Conservation (phyloP, 495 filamentous ascomycete species). For the Chaetomium tenue region DNA sequence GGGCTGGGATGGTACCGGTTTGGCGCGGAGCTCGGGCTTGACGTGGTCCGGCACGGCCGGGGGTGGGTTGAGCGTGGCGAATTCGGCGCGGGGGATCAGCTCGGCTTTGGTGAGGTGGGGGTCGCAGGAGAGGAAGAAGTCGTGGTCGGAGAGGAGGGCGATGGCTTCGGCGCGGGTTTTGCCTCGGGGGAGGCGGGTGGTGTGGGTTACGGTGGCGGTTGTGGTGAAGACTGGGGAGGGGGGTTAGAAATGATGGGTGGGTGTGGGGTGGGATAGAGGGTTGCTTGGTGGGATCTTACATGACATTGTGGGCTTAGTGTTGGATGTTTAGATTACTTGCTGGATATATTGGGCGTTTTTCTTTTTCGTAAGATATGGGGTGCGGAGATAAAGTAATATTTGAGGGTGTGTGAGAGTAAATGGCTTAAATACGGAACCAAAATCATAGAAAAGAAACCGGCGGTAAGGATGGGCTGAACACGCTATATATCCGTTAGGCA, state of each 20-base stretch:
- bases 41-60: slow-evolving; percentile 26
- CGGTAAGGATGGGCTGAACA: neutral
- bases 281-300: slow-evolving; percentile 25
- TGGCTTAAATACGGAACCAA: neutral
- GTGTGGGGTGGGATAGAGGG: neutral
- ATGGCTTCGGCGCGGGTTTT: slow-evolving; percentile 58
- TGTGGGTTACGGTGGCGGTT: slow-evolving; percentile 50
- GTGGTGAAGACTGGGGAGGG: slow-evolving; percentile 39
- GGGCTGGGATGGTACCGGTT: neutral
- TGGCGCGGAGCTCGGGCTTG: slow-evolving; percentile 17
- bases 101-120: slow-evolving; percentile 45
- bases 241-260: neutral
- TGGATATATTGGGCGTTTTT: neutral
- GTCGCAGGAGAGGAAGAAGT: slow-evolving; percentile 46
- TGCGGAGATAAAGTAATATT: neutral
- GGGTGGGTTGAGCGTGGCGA: slow-evolving; percentile 19
- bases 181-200: slow-evolving; percentile 57
- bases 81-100: slow-evolving; percentile 13
- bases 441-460: neutral
- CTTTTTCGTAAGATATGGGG: neutral
- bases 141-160: slow-evolving; percentile 60
- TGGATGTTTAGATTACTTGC: neutral
- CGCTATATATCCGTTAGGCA: neutral
- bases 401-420: neutral
- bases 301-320: slow-evolving; percentile 25